Conservation (phyloP, 768 basidiomycete species). For the Suillus americanus region DNA sequence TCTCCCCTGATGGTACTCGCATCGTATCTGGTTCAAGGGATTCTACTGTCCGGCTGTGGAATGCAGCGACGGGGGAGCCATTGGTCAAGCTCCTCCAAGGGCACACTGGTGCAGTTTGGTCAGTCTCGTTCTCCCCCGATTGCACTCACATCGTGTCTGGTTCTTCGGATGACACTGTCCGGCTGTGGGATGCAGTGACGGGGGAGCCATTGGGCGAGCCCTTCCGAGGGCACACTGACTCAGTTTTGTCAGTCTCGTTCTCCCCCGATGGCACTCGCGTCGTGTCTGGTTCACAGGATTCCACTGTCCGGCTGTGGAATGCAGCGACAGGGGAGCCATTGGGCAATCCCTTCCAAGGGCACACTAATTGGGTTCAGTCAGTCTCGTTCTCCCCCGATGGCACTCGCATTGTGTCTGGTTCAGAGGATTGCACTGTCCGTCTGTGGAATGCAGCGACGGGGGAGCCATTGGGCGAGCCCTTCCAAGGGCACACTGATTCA, state of each 20-base stretch:
- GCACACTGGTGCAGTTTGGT: slow-evolving; percentile 1
- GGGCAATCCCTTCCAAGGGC: background rate
- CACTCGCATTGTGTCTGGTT: slow-evolving; percentile 1
- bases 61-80: background rate
- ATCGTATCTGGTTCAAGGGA: slow-evolving; percentile 10
- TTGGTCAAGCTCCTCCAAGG: slow-evolving; percentile 1
- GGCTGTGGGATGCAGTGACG: slow-evolving; percentile 7
- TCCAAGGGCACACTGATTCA: background rate
- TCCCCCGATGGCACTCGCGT: slow-evolving; percentile 13
- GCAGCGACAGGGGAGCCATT: too few species aligned
- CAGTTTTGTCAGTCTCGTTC: slow-evolving; percentile 15
- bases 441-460: slow-evolving; percentile 16
- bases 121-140: slow-evolving; percentile 16
- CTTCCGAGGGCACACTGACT: slow-evolving; percentile 12
- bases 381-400: slow-evolving; percentile 7
- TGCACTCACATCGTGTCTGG: slow-evolving; percentile 12
- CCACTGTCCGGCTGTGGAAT: too few species aligned
- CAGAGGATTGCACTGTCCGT: slow-evolving; percentile 2
- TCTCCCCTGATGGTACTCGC: slow-evolving; percentile 13
- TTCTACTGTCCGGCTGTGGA: slow-evolving; percentile 14
- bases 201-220: background rate
- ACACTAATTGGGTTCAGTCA: background rate
- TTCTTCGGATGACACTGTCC: too few species aligned
- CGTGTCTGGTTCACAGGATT: too few species aligned
- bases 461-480: slow-evolving; percentile 12